Evolutionary conservation across 495 filamentous ascomycete genomes (phyloP), one percentile per base, ranked within the genome.

Genomic region (Amphirosellinia nigrospora): DNA sequence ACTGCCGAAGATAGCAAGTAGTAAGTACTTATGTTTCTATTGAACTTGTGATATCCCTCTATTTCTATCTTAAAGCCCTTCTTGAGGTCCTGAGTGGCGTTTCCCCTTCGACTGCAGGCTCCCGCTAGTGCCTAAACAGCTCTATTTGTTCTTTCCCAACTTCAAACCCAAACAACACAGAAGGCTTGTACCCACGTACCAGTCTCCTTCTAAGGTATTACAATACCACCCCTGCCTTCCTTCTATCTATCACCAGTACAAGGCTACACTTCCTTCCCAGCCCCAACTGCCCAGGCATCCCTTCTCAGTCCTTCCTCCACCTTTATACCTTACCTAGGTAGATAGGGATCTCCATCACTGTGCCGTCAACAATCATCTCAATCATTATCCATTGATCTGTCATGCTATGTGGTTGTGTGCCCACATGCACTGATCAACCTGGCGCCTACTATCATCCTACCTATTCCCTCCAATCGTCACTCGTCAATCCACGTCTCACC

Each of bases 101-200:
- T 4, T 9, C 26, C n/a, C 34, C 56, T 36, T 61, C 58, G 7
- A 28, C 36, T 61, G 36, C 58, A 61, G 0, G n/a, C 36, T 39
- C 21, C 58, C 36, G 34, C 21, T 41, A 23, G 56, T 60, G 36
- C 56, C 16, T 9, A 39, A 9, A 7, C 15, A 38, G 1, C 7
- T 60, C 19, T 23, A 34, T 38, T 60, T 60, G 56, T 39, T 23
- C 36, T n/a, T 60, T 60, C 56, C 36, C 34, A 60, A 39, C 34
- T 60, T 39, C 15, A 10, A 60, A 39, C 32, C 34, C 10, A 23
- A 60, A 34, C 53, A 23, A 26, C 36, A 23, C n/a, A 39, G n/a
- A 61, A 41, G n/a, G 26, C 34, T 8, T 38, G 58, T 61, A 61
- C 58, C 58, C 5, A 61, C n/a, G 58, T 61, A 61, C 36, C 3